Evolutionary conservation across 2,329 filamentous ascomycete species (phyloP).

Genomic region (Emericellopsis cladophorae): DNA sequence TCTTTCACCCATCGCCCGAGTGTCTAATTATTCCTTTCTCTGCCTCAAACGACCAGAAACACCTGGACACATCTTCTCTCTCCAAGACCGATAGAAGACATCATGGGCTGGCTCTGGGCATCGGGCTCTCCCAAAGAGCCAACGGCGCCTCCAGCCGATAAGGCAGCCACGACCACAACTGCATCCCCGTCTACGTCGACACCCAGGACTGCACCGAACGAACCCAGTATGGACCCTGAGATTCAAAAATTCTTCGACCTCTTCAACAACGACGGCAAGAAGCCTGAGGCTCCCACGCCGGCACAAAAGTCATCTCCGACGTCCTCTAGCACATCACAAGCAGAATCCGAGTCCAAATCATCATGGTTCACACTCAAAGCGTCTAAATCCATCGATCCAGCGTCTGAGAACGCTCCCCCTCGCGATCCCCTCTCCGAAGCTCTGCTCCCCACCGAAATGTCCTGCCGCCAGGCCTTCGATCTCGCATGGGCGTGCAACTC

Average conservation of each 20-base stretch:
- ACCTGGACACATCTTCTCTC: too few relatives aligned
- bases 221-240: conserved; percentile 31
- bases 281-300: neutral
- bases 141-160: conserved; percentile 7
- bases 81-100: conserved; percentile 5
- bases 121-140: conserved; percentile 20
- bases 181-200: too few relatives aligned
- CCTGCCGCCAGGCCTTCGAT: conserved; percentile 84
- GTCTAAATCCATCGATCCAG: conserved; percentile 15
- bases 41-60: too few relatives aligned
- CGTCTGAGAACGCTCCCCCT: conserved; percentile 12
- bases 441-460: conserved; percentile 71
- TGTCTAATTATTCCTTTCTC: too few relatives aligned
- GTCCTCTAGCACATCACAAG: conserved; percentile 4
- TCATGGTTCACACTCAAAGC: conserved; percentile 9
- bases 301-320: neutral
- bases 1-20: too few relatives aligned
- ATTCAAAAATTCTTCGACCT: conserved; percentile 40
- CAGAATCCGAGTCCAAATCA: neutral
- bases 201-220: conserved; percentile 10
- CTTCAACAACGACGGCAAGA: conserved; percentile 20
- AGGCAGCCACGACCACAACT: conserved; percentile 6
- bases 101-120: conserved; percentile 53
- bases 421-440: conserved; percentile 46
- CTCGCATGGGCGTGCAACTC: conserved; percentile 89